These are phyloP conservation scores for Aspergillus heteromorphus DNA, from an alignment of 495 filamentous ascomycete genomes.

Conservation along the genomic window DNA sequence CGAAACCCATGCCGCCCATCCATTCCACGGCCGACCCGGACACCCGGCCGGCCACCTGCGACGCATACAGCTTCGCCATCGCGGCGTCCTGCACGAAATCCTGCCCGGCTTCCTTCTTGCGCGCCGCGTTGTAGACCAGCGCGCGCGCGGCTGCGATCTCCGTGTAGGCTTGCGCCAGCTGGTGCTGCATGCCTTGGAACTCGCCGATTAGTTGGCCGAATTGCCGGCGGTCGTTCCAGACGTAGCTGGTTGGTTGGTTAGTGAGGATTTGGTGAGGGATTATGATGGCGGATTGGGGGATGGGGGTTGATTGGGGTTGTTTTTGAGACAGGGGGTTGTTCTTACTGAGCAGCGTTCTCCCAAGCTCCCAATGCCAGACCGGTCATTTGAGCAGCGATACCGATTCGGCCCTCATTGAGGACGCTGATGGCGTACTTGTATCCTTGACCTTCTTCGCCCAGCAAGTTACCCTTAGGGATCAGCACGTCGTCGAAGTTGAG, in stretches of 20 bases:
- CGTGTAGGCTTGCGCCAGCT: slow-evolving; percentile 92
- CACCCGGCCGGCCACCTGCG: slow-evolving; percentile 86
- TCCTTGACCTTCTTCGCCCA: slow-evolving; percentile 83
- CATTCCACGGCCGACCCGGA: slow-evolving; percentile 87
- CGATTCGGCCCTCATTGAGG: slow-evolving; percentile 96
- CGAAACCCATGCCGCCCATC: slow-evolving; percentile 99
- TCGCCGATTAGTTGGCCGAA: slow-evolving; percentile 89
- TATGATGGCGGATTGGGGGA: background rate
- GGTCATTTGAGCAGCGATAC: slow-evolving; percentile 98
- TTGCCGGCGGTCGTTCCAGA: slow-evolving; percentile 97
- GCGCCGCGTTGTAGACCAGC: slow-evolving; percentile 91
- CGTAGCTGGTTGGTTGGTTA: slow-evolving; percentile 48
- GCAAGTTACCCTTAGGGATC: slow-evolving; percentile 77
- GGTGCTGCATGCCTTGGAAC: slow-evolving; percentile 99
- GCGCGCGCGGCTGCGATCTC: slow-evolving; percentile 89
- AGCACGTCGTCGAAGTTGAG: slow-evolving; percentile 97
- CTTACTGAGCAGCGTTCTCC: slow-evolving; percentile 86
- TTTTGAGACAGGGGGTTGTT: background rate
- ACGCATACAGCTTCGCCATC: slow-evolving; percentile 96
- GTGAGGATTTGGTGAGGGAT: background rate
- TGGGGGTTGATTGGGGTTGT: no score
- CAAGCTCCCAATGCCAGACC: slow-evolving; percentile 91
- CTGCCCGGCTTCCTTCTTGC: slow-evolving; percentile 96
- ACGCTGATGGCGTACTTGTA: slow-evolving; percentile 97
- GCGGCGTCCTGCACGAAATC: slow-evolving; percentile 93